A percentile compares a stretch with the other conserved stretches of the same genome.
These are phyloP conservation scores for Barbatosphaeria neglecta DNA, from an alignment of 495 filamentous ascomycete species.

Conservation along the genomic window DNA sequence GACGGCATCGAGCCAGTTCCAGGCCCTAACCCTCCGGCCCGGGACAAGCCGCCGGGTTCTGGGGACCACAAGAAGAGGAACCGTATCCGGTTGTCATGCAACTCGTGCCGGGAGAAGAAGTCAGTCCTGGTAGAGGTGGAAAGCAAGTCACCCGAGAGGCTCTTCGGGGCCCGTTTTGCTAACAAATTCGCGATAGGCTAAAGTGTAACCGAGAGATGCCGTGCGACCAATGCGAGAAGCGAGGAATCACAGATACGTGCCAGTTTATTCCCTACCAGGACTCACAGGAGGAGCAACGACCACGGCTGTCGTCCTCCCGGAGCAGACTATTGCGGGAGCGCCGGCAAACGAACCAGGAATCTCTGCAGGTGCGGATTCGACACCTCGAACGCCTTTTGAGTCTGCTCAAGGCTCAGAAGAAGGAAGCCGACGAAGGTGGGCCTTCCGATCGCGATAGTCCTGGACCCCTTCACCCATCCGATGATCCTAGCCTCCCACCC, in stretches of 20 bases:
- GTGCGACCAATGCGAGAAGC: slow-evolving; percentile 37
- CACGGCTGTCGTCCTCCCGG: background rate
- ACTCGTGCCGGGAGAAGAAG: slow-evolving; percentile 41
- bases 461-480: slow-evolving; percentile 1
- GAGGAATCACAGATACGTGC: slow-evolving; percentile 31
- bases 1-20: background rate
- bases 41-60: background rate
- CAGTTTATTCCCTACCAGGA: slow-evolving; percentile 27
- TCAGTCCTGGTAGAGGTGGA: slow-evolving; percentile 13
- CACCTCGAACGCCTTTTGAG: slow-evolving; percentile 42
- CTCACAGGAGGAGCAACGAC: slow-evolving; percentile 2
- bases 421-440: slow-evolving; percentile 1
- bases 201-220: slow-evolving; percentile 42
- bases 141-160: background rate
- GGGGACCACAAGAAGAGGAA: slow-evolving; percentile 32
- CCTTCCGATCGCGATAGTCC: background rate
- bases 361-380: slow-evolving; percentile 36
- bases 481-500: slow-evolving; percentile 1
- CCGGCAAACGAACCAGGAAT: slow-evolving; percentile 17
- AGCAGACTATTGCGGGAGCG: background rate
- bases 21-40: background rate
- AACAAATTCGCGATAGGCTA: slow-evolving; percentile 19
- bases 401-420: slow-evolving; percentile 27
- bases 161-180: too few species aligned
- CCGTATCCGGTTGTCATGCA: slow-evolving; percentile 43